phyloP scores from a whole-genome alignment of 768 basidiomycete species.

The Mrakia gelida region DNA sequence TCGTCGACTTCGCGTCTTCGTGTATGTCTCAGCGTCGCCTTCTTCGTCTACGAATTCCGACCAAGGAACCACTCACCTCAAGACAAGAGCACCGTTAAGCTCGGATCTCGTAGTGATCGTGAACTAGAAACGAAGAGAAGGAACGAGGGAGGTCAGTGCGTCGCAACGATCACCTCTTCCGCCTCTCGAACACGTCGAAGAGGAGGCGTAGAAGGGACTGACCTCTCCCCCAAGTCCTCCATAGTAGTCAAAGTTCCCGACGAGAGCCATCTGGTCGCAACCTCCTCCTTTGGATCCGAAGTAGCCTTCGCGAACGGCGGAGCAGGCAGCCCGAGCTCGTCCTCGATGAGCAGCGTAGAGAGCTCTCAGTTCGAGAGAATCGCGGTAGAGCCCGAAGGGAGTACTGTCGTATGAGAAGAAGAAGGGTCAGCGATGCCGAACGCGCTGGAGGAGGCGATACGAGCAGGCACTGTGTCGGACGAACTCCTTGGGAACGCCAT shows the following conservation, averaged over 20 bases:
- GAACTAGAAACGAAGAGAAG: conserved; percentile 24
- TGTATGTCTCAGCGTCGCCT: too few relatives aligned
- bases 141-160: background rate
- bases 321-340: conserved; percentile 40
- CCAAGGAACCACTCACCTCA: conserved; percentile 30
- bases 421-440: background rate
- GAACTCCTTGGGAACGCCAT: conserved; percentile 12
- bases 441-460: conserved; percentile 32
- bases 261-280: conserved; percentile 43
- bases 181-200: background rate
- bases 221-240: conserved; percentile 42
- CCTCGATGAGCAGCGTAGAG: conserved; percentile 39
- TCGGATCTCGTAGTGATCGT: conserved; percentile 44
- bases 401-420: conserved; percentile 13
- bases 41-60: too few relatives aligned
- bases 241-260: conserved; percentile 30
- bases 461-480: background rate
- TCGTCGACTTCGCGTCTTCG: background rate
- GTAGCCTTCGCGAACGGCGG: conserved; percentile 34
- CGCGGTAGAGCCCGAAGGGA: conserved; percentile 43
- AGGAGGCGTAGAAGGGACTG: background rate
- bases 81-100: conserved; percentile 42
- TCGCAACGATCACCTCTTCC: background rate
- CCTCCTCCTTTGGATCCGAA: conserved; percentile 34
- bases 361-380: conserved; percentile 41